Evolutionary conservation across 805 yeast species (phyloP).

Genomic region (Teunomyces stri): DNA sequence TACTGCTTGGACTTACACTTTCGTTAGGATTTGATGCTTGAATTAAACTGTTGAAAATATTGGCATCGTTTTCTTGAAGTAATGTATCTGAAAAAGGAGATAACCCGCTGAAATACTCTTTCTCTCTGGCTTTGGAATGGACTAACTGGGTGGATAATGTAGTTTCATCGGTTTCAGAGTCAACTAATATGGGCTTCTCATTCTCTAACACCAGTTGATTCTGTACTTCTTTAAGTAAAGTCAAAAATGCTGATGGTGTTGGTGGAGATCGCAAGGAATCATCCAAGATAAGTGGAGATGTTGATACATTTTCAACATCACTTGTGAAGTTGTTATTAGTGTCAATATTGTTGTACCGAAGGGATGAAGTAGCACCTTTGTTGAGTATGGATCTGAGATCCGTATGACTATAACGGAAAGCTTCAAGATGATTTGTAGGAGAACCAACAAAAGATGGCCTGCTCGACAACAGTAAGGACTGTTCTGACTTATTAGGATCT

Average conservation of each 20-base stretch:
- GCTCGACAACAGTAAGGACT: not conserved
- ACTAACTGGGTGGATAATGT: not conserved
- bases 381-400: constrained; percentile 11
- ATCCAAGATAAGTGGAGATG: not conserved
- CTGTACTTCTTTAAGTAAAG: not conserved
- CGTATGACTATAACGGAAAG: constrained; percentile 10
- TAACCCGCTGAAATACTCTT: not conserved
- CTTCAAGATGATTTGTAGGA: constrained; percentile 2
- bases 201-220: not conserved
- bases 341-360: not conserved
- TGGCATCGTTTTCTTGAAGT: not conserved
- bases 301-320: not conserved
- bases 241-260: constrained; percentile 1
- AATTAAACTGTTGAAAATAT: not conserved
- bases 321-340: not conserved
- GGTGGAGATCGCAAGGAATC: not conserved
- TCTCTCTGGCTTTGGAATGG: not conserved
- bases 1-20: constrained; percentile 13
- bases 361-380: not conserved
- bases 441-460: not conserved
- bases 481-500: not conserved
- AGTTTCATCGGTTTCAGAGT: not conserved
- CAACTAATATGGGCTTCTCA: not conserved
- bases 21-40: not conserved
- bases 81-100: not conserved